Evolutionary conservation across 129 eudicot species (phyloP), one percentile per base, ranked within the genome.

Genomic region (Calendula officinalis): DNA sequence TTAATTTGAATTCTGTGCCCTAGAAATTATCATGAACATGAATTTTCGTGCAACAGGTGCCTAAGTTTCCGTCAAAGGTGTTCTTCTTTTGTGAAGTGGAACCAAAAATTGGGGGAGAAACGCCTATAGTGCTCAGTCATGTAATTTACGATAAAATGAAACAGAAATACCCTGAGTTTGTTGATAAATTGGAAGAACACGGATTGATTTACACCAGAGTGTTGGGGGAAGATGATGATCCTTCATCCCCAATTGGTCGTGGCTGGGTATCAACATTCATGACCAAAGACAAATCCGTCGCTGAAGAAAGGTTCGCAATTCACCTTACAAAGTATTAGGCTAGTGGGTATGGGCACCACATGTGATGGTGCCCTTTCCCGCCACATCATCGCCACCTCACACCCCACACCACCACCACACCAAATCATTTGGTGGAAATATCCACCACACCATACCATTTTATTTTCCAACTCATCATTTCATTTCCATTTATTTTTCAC

Each of bases 51-150:
- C 42, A 54, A 67, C 73, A 87, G 98, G 91, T 88, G 22, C 98
- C 96, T 5, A 86, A 73, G 77, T 92, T 78, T 67, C 99, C 99
- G 16, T 50, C 83, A 43, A 92, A 92, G 75, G 64, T 92, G 88
- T 92, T 92, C 55, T 92, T 92, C 95, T 92, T 81, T 41, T 92
- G 99, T 56, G 99, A 92, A 75, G 85, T 85, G 48, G 99, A 83
- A 60, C 95, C 99, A 13, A 88, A 62, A 69, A 67, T 60, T 41
- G 99, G 96, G 69, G 99, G 99, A 60, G 99, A 92, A 78, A 92
- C 99, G 8, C 97, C 99, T 30, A 86, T 94, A 13, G 97, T 94
- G 44, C 88, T 94, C 2, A 86, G 99, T 60, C 99, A 94, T 78
- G 53, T 88, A n/a, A 71, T 94, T 7, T 94, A 94, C 57, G 77